Percentiles rank a stretch among this genome's conserved stretches.
These are phyloP conservation scores for Leishmania turanica DNA, from an alignment of 208 protist species.

Conservation along the genomic window DNA sequence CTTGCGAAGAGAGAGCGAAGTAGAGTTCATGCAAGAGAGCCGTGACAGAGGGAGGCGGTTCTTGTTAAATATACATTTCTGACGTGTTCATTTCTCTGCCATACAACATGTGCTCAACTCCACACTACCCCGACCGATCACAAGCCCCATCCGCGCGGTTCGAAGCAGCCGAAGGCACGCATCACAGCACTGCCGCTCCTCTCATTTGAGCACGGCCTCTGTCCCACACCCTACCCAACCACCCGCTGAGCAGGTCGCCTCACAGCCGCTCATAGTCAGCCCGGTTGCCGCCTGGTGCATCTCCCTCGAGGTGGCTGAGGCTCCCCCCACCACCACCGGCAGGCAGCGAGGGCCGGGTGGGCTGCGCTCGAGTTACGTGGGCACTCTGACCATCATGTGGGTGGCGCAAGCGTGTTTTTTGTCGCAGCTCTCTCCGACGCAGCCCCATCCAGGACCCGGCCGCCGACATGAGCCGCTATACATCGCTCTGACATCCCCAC, in stretches of 20 bases:
- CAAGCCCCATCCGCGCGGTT: neutral
- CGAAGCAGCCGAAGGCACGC: neutral
- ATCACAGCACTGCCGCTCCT: neutral
- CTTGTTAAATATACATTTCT: neutral
- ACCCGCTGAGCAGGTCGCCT: neutral
- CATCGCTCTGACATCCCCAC: neutral
- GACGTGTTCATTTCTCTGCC: neutral
- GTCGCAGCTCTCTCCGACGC: neutral
- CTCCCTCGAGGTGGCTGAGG: no score
- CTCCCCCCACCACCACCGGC: neutral
- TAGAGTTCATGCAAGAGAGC: neutral
- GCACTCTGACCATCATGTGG: neutral
- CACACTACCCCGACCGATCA: neutral
- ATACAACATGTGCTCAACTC: neutral
- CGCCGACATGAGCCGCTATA: neutral
- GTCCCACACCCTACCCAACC: neutral
- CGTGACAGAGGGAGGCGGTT: neutral
- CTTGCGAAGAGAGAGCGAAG: neutral
- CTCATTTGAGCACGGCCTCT: neutral
- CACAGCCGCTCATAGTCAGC: neutral
- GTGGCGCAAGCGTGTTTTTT: neutral
- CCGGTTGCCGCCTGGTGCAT: neutral
- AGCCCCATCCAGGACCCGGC: neutral
- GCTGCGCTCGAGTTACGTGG: neutral
- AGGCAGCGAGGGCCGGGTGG: neutral